phyloP scores from a whole-genome alignment of 768 basidiomycete species.

The Galerina sulciceps region DNA sequence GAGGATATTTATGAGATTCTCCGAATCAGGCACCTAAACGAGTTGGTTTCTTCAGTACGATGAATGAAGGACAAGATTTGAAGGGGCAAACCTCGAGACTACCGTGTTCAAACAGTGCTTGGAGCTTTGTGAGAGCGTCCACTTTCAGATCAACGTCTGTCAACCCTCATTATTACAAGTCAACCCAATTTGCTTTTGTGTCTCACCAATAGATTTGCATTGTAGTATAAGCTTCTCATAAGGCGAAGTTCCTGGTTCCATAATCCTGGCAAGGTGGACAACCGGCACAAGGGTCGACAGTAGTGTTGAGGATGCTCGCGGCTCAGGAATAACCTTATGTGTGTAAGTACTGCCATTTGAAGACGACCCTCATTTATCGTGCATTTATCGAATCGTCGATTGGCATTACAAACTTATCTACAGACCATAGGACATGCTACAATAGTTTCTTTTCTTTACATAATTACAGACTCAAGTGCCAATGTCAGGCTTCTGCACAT shows the following conservation, averaged over 20 bases:
- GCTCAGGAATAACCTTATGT: neutral
- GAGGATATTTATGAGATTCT: constrained; percentile 68
- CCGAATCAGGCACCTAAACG: constrained; percentile 70
- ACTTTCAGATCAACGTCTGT: constrained; percentile 82
- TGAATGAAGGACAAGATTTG: neutral
- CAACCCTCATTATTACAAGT: constrained; percentile 2
- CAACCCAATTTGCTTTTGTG: constrained; percentile 8
- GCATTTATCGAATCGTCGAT: neutral
- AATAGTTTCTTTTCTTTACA: neutral
- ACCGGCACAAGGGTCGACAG: neutral
- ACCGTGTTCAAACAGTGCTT: constrained; percentile 68
- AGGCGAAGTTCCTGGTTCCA: constrained; percentile 53
- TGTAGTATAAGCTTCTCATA: constrained; percentile 68
- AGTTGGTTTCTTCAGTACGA: constrained; percentile 4
- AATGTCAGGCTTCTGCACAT: constrained; percentile 46
- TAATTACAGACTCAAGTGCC: neutral
- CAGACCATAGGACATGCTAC: neutral
- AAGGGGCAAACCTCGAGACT: constrained; percentile 61
- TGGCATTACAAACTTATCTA: neutral
- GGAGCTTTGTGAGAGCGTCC: constrained; percentile 79
- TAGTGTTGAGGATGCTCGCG: too few relatives aligned
- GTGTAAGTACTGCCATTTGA: constrained; percentile 8
- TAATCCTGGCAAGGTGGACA: constrained; percentile 23
- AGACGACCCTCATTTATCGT: constrained; percentile 7
- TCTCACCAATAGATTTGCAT: constrained; percentile 66